Percentiles rank a stretch among this genome's conserved stretches.
phyloP scores from a whole-genome alignment of 306 rosid genomes.

The Cotoneaster glaucophyllus region DNA sequence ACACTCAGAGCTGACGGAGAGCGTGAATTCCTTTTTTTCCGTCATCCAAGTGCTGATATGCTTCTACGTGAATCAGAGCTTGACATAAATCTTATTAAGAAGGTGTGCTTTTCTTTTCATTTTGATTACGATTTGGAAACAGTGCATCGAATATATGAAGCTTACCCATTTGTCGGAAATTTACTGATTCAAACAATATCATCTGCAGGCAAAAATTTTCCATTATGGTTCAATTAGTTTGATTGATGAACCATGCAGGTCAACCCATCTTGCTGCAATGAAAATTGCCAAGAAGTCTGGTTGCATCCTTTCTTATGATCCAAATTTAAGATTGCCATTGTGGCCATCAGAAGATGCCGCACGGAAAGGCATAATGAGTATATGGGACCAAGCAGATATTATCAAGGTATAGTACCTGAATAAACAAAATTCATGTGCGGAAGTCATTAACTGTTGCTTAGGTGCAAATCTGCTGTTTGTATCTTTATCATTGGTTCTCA shows the following conservation, averaged over 20 bases:
- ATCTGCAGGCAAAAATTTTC: slow-evolving; percentile 61
- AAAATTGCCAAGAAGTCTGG: slow-evolving; percentile 62
- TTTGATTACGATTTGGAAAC: not conserved
- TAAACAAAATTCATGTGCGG: not conserved
- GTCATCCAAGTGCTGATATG: slow-evolving; percentile 95
- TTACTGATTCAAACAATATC: slow-evolving; percentile 10
- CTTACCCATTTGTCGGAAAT: not conserved
- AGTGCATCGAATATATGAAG: not conserved
- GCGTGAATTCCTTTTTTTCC: slow-evolving; percentile 83
- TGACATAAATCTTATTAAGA: slow-evolving; percentile 45
- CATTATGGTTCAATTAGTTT: slow-evolving; percentile 97
- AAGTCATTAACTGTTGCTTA: not conserved
- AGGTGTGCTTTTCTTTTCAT: slow-evolving; percentile 34
- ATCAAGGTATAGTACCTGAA: slow-evolving; percentile 49
- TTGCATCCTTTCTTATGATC: slow-evolving; percentile 83
- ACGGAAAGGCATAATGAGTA: slow-evolving; percentile 61
- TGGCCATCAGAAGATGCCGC: slow-evolving; percentile 87
- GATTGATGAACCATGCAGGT: slow-evolving; percentile 77
- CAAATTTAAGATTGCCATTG: slow-evolving; percentile 76
- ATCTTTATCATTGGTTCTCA: not conserved
- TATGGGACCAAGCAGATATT: slow-evolving; percentile 82
- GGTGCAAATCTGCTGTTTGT: not conserved
- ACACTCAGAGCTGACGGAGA: slow-evolving; percentile 90
- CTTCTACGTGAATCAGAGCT: slow-evolving; percentile 81
- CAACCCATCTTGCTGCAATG: slow-evolving; percentile 87